These are phyloP conservation scores for Gypsophila paniculata DNA, from an alignment of 179 eudicot genomes.

Conservation along the genomic window DNA sequence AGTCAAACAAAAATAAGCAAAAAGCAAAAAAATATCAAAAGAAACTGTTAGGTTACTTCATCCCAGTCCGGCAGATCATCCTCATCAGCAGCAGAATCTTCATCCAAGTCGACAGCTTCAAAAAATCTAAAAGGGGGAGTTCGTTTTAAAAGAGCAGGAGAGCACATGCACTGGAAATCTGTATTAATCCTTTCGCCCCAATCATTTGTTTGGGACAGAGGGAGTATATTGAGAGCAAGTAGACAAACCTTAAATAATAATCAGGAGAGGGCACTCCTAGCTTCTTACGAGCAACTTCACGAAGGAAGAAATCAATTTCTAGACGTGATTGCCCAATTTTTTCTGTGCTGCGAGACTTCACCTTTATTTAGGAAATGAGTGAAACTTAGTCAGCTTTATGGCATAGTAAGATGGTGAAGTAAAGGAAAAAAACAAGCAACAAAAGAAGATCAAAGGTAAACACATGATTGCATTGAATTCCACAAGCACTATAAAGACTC, in stretches of 20 bases:
- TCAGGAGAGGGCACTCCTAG: background rate
- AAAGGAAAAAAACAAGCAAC: background rate
- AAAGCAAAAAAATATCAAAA: background rate
- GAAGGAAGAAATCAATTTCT: background rate
- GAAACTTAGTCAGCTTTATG: background rate
- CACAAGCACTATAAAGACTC: background rate
- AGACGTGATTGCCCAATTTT: background rate
- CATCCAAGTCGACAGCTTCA: too few species aligned
- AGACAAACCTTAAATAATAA: background rate
- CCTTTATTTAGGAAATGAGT: background rate
- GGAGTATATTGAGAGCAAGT: background rate
- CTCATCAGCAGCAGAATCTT: too few species aligned
- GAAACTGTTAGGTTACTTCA: too few species aligned
- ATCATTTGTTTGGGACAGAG: too few species aligned
- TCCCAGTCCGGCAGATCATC: too few species aligned
- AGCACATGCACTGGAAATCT: too few species aligned
- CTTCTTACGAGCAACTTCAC: too few species aligned
- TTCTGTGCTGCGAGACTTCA: background rate
- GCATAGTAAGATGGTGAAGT: slow-evolving; percentile 5
- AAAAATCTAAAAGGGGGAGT: too few species aligned
- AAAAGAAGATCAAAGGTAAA: background rate
- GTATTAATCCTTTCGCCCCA: too few species aligned
- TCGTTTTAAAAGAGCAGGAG: too few species aligned
- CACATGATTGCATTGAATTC: background rate
- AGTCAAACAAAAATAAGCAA: background rate